These are phyloP conservation scores for Macadamia tetraphylla DNA, from an alignment of 164 flowering plant genomes.

Conservation along the genomic window DNA sequence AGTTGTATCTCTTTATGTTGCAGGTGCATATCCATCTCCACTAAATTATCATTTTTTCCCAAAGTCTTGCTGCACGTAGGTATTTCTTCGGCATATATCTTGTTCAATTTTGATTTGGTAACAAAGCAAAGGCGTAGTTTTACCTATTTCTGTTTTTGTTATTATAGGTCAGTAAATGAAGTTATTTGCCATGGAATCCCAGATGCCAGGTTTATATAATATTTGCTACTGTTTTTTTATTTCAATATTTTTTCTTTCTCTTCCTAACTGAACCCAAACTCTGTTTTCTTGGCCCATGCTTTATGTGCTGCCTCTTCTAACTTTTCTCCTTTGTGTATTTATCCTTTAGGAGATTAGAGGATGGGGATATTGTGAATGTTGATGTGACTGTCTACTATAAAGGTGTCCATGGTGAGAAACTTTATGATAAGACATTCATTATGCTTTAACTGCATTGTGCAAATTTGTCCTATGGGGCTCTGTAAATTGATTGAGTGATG, in stretches of 20 bases:
- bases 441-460: constrained; percentile 3
- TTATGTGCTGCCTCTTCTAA: not conserved
- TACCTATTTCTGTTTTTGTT: not conserved
- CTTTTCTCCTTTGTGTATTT: not conserved
- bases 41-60: constrained; percentile 94
- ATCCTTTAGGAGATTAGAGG: constrained; percentile 73
- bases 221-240: no score
- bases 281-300: not conserved
- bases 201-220: constrained; percentile 69
- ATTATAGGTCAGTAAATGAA: constrained; percentile 89
- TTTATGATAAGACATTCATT: not conserved
- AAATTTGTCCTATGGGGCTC: not conserved
- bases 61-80: constrained; percentile 99
- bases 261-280: not conserved
- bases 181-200: constrained; percentile 99
- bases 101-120: constrained; percentile 1
- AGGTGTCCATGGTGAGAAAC: constrained; percentile 83
- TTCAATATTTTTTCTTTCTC: not conserved
- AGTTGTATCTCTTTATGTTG: constrained; percentile 10
- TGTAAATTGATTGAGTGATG: not conserved
- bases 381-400: constrained; percentile 92
- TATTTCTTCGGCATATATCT: constrained; percentile 33
- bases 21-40: constrained; percentile 98
- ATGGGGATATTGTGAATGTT: constrained; percentile 94
- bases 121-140: not conserved